Evolutionary conservation across 2,329 filamentous ascomycete genomes (phyloP), one percentile per base, ranked within the genome.

Genomic region (Lecanosticta acicola): DNA sequence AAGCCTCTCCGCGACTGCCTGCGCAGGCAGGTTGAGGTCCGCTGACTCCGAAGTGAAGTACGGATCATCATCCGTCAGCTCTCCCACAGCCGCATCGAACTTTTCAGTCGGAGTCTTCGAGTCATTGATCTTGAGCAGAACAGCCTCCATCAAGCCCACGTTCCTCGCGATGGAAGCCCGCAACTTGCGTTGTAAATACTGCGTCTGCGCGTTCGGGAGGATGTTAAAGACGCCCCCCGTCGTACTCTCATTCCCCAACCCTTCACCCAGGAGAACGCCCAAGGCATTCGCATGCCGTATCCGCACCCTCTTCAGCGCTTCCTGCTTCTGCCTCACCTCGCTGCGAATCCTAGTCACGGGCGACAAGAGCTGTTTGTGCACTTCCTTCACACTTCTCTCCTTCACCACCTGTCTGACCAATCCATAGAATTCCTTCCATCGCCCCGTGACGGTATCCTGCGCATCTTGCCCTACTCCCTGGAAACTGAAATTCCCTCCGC

Each of bases 221-320:
- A 39, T 3, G 55, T 55, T 17, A 65, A n/a, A 17, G 62, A 56
- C n/a, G 54, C 60, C 3, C 55, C 55, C 18, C 66, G 39, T 2
- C 59, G 61, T 21, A 42, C 59, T 73, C 50, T 74, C 72, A 39
- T 73, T 73, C 40, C 80, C 81, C 39, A 96, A 71, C 2, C 87
- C 89, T 62, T 95, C 88, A 45, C 91, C 87, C 56, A 96, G 83
- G 19, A 98, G 71, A 3, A 96, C 80, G 13, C 93, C 93, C 3
- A 97, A 74, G 1, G 87, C 87, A 59, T 87, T 90, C 1, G 91
- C 87, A 45, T 87, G 89, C 66, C 91, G 81, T 60, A 90, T 79
- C 38, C 85, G 79, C 53, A 94, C 73, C 57, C 80, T 80, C 59
- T 79, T 83, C 40, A 97, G 73, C 16, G 77, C 77, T 2, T 77